A percentile compares a stretch with the other conserved stretches of the same genome.
phyloP scores from a whole-genome alignment of 176 grass and related monocot species.

The Cymbopogon citratus region DNA sequence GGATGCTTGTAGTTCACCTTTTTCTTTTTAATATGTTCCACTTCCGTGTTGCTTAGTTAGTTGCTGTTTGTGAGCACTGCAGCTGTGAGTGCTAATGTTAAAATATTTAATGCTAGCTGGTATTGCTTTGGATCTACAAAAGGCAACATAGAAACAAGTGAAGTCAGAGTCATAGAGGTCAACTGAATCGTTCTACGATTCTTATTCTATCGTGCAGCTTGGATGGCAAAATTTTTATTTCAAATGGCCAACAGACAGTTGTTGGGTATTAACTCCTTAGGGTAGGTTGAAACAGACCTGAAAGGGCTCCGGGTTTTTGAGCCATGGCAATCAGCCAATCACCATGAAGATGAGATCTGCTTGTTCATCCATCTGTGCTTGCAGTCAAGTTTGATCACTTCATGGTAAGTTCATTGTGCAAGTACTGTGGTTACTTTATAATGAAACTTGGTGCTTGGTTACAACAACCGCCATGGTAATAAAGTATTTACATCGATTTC shows the following conservation, averaged over 20 bases:
- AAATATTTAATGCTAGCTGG: slow-evolving; percentile 11
- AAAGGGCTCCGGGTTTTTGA: neutral
- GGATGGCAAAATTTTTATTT: neutral
- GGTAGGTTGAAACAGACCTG: neutral
- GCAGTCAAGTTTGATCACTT: slow-evolving; percentile 3
- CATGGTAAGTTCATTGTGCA: neutral
- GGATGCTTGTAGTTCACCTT: neutral
- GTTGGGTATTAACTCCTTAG: neutral
- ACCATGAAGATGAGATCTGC: neutral
- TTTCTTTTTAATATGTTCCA: neutral
- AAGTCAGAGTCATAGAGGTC: slow-evolving; percentile 16
- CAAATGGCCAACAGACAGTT: neutral
- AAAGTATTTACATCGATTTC: neutral
- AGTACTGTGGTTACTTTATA: neutral
- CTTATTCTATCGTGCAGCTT: slow-evolving; percentile 1
- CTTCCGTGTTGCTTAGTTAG: neutral
- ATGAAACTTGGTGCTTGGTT: slow-evolving; percentile 19
- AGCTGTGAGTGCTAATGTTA: slow-evolving; percentile 14
- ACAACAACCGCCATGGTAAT: neutral
- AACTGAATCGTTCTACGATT: slow-evolving; percentile 8
- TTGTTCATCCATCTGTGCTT: neutral
- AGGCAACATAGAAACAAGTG: slow-evolving; percentile 15
- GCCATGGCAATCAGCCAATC: neutral
- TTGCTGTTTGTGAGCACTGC: neutral
- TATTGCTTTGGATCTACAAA: slow-evolving; percentile 31